Evolutionary conservation across 768 basidiomycete genomes (phyloP).

Genomic region (Pulveroboletus sp.): DNA sequence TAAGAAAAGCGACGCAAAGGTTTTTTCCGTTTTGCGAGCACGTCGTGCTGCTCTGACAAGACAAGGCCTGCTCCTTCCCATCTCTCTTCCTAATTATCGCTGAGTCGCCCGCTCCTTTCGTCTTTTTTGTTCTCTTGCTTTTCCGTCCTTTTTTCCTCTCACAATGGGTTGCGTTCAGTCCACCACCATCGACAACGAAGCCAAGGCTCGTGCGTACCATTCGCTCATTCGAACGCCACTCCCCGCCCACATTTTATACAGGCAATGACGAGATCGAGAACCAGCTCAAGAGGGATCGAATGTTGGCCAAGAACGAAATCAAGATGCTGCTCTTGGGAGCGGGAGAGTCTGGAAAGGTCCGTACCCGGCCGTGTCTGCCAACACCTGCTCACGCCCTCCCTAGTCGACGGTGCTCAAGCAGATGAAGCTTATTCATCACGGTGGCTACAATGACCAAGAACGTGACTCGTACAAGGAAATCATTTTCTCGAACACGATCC

Average conservation of each 20-base stretch:
- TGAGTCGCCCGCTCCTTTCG: constrained; percentile 22
- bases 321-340: constrained; percentile 96
- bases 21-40: constrained; percentile 15
- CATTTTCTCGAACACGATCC: constrained; percentile 90
- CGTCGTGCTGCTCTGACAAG: constrained; percentile 3
- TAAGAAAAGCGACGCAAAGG: constrained; percentile 5
- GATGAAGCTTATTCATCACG: constrained; percentile 96
- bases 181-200: constrained; percentile 70
- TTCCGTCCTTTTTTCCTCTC: constrained; percentile 8
- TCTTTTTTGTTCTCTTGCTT: constrained; percentile 9
- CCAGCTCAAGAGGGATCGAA: constrained; percentile 84
- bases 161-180: constrained; percentile 79
- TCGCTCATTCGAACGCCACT: neutral
- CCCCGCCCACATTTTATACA: constrained; percentile 23
- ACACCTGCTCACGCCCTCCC: neutral
- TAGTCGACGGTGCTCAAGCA: constrained; percentile 93
- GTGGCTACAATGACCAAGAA: constrained; percentile 84
- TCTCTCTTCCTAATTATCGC: constrained; percentile 26
- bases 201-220: constrained; percentile 71
- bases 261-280: constrained; percentile 93
- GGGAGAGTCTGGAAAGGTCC: constrained; percentile 93
- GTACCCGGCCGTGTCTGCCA: constrained; percentile 12
- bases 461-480: constrained; percentile 94
- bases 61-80: neutral
- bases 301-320: constrained; percentile 91